Percentiles rank a stretch among this genome's conserved stretches.
These are phyloP conservation scores for Manihot esculenta DNA, from an alignment of 441 rosid genomes.

Conservation along the genomic window DNA sequence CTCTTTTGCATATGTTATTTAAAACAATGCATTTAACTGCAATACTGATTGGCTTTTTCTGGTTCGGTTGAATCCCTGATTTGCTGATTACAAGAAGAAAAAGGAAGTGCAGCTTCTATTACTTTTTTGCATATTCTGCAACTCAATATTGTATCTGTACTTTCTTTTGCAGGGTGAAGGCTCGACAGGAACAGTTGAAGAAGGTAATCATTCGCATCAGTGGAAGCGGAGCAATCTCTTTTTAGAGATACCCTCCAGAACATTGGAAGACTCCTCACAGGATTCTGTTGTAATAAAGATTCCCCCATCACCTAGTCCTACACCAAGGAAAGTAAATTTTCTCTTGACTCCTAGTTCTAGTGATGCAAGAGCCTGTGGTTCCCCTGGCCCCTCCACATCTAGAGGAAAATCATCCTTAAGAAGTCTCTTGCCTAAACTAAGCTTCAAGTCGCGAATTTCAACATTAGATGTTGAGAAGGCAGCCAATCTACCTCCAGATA, in stretches of 20 bases:
- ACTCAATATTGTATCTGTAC: not conserved
- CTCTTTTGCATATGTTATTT: not conserved
- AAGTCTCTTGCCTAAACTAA: slow-evolving; percentile 69
- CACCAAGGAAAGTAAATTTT: slow-evolving; percentile 86
- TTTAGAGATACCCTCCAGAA: slow-evolving; percentile 78
- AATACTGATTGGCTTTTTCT: not conserved
- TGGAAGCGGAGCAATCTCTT: slow-evolving; percentile 72
- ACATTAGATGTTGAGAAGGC: slow-evolving; percentile 54
- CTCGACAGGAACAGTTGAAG: slow-evolving; percentile 50
- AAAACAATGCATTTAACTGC: not conserved
- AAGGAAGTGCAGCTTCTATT: slow-evolving; percentile 9
- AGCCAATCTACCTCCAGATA: slow-evolving; percentile 33
- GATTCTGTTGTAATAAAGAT: slow-evolving; percentile 62
- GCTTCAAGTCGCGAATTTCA: slow-evolving; percentile 57
- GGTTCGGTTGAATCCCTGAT: not conserved
- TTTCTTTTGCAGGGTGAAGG: slow-evolving; percentile 45
- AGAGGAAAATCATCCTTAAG: slow-evolving; percentile 65
- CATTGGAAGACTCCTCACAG: slow-evolving; percentile 41
- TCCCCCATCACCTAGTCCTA: slow-evolving; percentile 76
- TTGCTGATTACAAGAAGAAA: not conserved
- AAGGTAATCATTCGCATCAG: slow-evolving; percentile 39
- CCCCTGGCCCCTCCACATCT: slow-evolving; percentile 49
- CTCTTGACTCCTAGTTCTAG: slow-evolving; percentile 50
- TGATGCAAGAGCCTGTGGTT: slow-evolving; percentile 40
- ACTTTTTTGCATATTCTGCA: slow-evolving; percentile 4